Base-by-base conservation (phyloP, 2,329 filamentous ascomycete species). In the Talaromyces sp. region DNA sequence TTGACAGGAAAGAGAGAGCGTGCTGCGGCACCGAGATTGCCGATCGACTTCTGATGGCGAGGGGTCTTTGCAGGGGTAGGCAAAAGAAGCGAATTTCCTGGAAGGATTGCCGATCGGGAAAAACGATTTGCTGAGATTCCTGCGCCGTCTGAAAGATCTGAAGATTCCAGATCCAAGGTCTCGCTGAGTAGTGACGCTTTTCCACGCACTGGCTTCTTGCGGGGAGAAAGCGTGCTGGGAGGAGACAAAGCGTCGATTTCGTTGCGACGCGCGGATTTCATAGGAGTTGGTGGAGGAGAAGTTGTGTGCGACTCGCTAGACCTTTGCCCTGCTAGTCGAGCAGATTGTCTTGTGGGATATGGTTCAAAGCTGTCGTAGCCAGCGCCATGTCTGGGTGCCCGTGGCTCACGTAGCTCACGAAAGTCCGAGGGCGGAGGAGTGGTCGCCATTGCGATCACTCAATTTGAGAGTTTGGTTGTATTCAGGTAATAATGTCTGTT, bases 31-130 rank as follows among this genome's bases (percentile, higher is more conserved):
- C 79, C 76, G 60, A 83, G 71, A 24, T 62, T 41, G 65, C 82
- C 77, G 14, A 75, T 71, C 24, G 81, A 71, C 3, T 77, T 72
- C 68, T 84, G 84, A 76, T 87, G 87, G 70, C 80, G 80, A 10
- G 86, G 87, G 10, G 86, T 88, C 75, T 88, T 88, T 50, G 82
- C 82, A 19, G 87, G 87, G 24, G 87, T 88, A 2, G 85, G 86
- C 16, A 88, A 79, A 80, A 87, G 35, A 16, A 19, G 45, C n/a
- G 63, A 58, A 56, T 33, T 39, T 84, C 59, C 76, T 78, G 60
- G 72, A 33, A 41, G 10, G 24, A 35, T 58, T 39, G 33, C 19
- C 72, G 62, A 75, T 75, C 41, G 67, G 76, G 67, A 75, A 75
- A 37, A 67, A 75, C 66, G 72, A 69, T 48, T 70, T 37, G 69